These are phyloP conservation scores for Bruguiera sexangula DNA, from an alignment of 345 rosid genomes.

Conservation along the genomic window DNA sequence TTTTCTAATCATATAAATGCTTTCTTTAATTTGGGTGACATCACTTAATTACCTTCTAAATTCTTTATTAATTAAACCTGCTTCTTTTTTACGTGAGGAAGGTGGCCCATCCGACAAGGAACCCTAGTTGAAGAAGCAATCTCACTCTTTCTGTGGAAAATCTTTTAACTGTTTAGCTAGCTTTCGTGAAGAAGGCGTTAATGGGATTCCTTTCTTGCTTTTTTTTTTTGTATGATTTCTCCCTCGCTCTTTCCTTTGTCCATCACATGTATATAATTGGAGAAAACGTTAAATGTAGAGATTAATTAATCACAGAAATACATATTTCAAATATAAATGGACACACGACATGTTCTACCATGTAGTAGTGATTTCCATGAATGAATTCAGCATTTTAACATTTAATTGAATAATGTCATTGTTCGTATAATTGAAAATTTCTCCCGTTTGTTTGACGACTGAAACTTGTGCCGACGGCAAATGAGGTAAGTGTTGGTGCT, in stretches of 20 bases:
- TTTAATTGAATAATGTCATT: too few species aligned
- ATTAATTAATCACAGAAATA: too few species aligned
- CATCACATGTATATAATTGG: too few species aligned
- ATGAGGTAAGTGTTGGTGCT: slow-evolving; percentile 33
- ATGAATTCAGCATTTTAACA: too few species aligned
- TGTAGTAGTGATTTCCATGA: too few species aligned
- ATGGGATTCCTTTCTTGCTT: slow-evolving; percentile 5
- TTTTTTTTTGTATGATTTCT: not conserved
- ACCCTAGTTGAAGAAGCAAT: slow-evolving; percentile 51
- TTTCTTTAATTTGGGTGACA: slow-evolving; percentile 28
- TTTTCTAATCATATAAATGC: slow-evolving; percentile 22
- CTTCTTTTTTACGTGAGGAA: slow-evolving; percentile 21
- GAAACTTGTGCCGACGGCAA: slow-evolving; percentile 36
- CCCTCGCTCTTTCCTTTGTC: not conserved
- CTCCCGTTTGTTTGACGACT: slow-evolving; percentile 14
- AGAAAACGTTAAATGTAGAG: too few species aligned
- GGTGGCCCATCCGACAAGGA: slow-evolving; percentile 52
- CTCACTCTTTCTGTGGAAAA: slow-evolving; percentile 18
- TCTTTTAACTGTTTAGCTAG: slow-evolving; percentile 13
- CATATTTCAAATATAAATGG: too few species aligned
- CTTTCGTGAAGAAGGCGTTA: slow-evolving; percentile 28
- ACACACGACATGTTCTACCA: too few species aligned
- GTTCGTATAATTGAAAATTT: not conserved
- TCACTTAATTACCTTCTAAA: slow-evolving; percentile 26
- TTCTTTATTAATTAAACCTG: slow-evolving; percentile 24